Conservation (phyloP, 176 grass and related monocot species). For the Avena sativa region DNA sequence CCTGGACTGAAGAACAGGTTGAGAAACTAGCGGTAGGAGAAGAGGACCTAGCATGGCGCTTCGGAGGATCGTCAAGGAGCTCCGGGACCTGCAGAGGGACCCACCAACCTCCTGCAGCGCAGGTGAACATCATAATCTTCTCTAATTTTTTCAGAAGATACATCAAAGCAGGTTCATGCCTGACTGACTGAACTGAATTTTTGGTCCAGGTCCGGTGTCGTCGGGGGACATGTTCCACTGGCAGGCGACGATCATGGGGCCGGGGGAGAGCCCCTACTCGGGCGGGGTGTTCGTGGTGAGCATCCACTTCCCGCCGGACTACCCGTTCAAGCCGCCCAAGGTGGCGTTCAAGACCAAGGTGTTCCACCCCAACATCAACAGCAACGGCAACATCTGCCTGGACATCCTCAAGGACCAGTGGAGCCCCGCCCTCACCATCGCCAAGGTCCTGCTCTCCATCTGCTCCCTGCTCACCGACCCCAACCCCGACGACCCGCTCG, state of each 20-base stretch:
- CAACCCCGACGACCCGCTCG: constrained; percentile 79
- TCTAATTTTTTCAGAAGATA: not conserved
- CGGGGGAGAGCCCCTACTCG: constrained; percentile 64
- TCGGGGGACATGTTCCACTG: constrained; percentile 92
- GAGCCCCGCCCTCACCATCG: constrained; percentile 82
- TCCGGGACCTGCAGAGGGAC: constrained; percentile 93
- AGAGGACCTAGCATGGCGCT: constrained; percentile 47
- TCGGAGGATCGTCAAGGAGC: constrained; percentile 87
- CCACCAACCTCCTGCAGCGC: constrained; percentile 90
- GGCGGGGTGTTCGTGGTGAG: constrained; percentile 67
- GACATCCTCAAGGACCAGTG: constrained; percentile 94
- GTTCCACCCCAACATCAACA: constrained; percentile 89
- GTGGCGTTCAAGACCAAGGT: constrained; percentile 86
- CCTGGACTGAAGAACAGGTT: not conserved
- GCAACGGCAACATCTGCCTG: constrained; percentile 88
- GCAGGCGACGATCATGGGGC: constrained; percentile 87
- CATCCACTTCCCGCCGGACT: constrained; percentile 79
- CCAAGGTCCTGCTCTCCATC: constrained; percentile 81
- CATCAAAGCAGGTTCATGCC: too few species aligned
- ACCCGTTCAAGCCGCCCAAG: constrained; percentile 90
- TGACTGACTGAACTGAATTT: not conserved
- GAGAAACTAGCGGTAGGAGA: not conserved
- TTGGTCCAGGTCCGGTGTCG: constrained; percentile 59
- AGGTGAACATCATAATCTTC: constrained; percentile 43
- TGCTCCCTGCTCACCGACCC: constrained; percentile 88